These are phyloP conservation scores for Boletus rubescentipes DNA, from an alignment of 768 basidiomycete species.

Conservation along the genomic window DNA sequence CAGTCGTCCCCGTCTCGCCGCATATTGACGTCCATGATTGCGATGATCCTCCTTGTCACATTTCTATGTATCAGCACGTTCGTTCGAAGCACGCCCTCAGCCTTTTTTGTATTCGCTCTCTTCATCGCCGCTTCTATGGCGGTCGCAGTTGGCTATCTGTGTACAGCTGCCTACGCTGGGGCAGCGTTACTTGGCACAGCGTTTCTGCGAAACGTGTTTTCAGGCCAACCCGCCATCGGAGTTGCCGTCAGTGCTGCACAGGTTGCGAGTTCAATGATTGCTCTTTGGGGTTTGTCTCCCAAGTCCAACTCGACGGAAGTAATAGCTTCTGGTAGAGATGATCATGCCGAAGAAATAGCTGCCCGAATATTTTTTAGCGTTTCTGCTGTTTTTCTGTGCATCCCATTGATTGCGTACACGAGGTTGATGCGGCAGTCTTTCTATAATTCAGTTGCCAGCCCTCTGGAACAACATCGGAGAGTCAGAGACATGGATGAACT, in stretches of 20 bases:
- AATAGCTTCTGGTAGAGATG: background rate
- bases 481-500: background rate
- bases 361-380: background rate
- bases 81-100: background rate
- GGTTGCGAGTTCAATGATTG: background rate
- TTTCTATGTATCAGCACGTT: constrained; percentile 1
- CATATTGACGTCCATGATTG: background rate
- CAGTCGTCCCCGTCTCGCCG: background rate
- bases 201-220: background rate
- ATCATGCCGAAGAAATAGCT: background rate
- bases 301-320: background rate
- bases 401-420: background rate
- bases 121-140: background rate
- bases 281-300: background rate
- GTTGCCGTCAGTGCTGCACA: background rate
- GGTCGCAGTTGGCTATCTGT: background rate
- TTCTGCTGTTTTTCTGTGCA: background rate
- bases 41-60: background rate
- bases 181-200: background rate
- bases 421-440: background rate
- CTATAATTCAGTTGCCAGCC: background rate
- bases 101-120: background rate
- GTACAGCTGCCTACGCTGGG: background rate
- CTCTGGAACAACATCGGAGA: background rate
- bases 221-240: background rate